Evolutionary conservation across 1,284 basidiomycete species (phyloP), one percentile per base, ranked within the genome.

Genomic region (Trichosporon faecale): DNA sequence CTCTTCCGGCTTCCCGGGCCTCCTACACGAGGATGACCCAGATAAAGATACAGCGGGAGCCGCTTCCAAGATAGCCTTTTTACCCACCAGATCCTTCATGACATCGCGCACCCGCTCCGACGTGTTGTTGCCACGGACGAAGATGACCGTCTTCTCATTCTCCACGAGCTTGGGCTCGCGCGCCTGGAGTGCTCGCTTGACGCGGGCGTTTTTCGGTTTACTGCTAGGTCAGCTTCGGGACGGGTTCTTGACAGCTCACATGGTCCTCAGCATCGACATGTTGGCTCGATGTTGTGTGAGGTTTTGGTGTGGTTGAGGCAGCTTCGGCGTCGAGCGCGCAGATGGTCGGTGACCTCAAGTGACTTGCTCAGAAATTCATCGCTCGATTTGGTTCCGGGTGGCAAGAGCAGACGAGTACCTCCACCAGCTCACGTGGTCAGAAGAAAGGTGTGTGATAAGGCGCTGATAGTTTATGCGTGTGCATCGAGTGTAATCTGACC

Each of bases 151-250:
- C 83, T 88, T 88, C 68, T 89, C 88, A 77, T 93, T 92, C 86
- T 99, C 96, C 70, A 96, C 87, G 76, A 94, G 89, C 79, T 95
- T 94, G 1, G 96, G 89, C 79, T 92, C 91, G 35, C 95, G 88
- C 64, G 91, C 91, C 64, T 94, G 92, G 76, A 97, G 80, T 0
- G 89, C 96, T 73, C 97, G 88, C 85, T 99, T 99, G n/a, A 93
- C 92, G 52, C 96, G 90, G 0, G 97, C 96, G 87, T 97, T 98
- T 86, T 93, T 94, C 35, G 96, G 94, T 87, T 98, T 98, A 83
- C 94, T 94, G 70, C 14, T n/a, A 8, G 11, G 44, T 29, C 21
- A 23, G 49, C 23, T 64, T 25, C 27, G 3, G 5, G 14, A n/a
- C 35, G 1, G 9, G 2, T 14, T 46, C 27, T 25, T 23, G 29